Evolutionary conservation across 345 rosid species (phyloP), one percentile per base, ranked within the genome.

Genomic region (Triadica sebifera): DNA sequence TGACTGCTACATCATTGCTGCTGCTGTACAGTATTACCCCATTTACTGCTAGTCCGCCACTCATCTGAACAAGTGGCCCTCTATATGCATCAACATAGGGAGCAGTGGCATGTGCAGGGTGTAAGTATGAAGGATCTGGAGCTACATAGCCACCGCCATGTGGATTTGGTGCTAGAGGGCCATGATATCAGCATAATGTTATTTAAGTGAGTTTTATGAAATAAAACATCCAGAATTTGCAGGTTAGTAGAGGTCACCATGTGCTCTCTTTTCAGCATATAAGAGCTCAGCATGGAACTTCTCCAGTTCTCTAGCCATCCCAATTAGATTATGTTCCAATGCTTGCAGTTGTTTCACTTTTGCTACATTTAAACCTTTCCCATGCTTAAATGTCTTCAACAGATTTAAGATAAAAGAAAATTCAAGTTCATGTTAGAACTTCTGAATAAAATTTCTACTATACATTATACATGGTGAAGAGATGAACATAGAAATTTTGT

Each of bases 231-330:
- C 34, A 29, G 34, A 2, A 29, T 69, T 56, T 19, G 39, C 12
- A 60, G 19, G 65, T 25, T 65, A 72, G 41, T 67, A 59, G 57
- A 58, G 67, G 59, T 77, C 73, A 86, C 92, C 91, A 1, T 62
- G 80, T 63, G 75, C 76, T 79, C 67, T 81, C 74, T 63, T 86
- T 73, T 83, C 85, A 3, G 86, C 82, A 50, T 77, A 83, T 76
- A 63, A 59, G 67, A 89, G 84, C 70, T 87, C 90, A 59, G 83
- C 78, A 17, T 80, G 85, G 63, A 94, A 75, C 53, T 77, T 87
- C 79, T 92, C 97, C 68, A 89, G 82, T 76, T 86, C 87, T 77
- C 85, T 86, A 41, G 89, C 96, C 77, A 88, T 88, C 67, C 79
- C 87, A 37, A 87, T 85, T 29, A 92, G 84, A 65, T 81, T 82